Evolutionary conservation across 108 stramenopile species (phyloP), one percentile per base, ranked within the genome.

Genomic region (Aurantiochytrium sp.): DNA sequence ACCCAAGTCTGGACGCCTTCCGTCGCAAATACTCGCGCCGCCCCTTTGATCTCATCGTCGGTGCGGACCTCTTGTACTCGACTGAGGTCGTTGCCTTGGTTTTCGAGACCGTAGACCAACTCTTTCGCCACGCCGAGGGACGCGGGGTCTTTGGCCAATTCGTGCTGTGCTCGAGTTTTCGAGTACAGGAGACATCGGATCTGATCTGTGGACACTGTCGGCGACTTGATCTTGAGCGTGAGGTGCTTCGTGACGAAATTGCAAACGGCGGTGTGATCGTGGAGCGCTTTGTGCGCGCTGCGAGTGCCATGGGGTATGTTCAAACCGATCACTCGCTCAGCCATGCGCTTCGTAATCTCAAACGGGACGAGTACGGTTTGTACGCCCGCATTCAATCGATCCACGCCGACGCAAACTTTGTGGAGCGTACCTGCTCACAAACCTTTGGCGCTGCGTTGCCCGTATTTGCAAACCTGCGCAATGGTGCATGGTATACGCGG

Each of bases 131-230:
- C 5, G 1, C 76, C 12, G 64, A 69, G 42, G 42, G 25, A 6
- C 64, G 64, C 3, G 64, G 18, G 25, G 64, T 69, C 25, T 6
- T 10, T 10, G 28, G 43, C 51, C 49, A 83, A 23, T 83, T 83
- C 4, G 76, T 83, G 12, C n/a, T 83, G 10, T 83, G 76, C 76
- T 83, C 76, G 28, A 83, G 76, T 45, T 83, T 83, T 83, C n/a
- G 76, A 6, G 76, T 83, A 1, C 18, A 47, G 76, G 76, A 83
- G n/a, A 83, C 49, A 6, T 25, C 76, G 25, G 51, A 47, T 16
- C 44, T 83, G 3, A 23, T 83, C 18, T 6, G n/a, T 2, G 76
- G 28, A 1, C 28, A 28, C 23, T 83, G 76, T 53, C 19, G 28
- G 18, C 76, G 51, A 53, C 28, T 25, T 12, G 51, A 23, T 83